Conservation (phyloP, 2,329 filamentous ascomycete species). For the Claviceps sp. region DNA sequence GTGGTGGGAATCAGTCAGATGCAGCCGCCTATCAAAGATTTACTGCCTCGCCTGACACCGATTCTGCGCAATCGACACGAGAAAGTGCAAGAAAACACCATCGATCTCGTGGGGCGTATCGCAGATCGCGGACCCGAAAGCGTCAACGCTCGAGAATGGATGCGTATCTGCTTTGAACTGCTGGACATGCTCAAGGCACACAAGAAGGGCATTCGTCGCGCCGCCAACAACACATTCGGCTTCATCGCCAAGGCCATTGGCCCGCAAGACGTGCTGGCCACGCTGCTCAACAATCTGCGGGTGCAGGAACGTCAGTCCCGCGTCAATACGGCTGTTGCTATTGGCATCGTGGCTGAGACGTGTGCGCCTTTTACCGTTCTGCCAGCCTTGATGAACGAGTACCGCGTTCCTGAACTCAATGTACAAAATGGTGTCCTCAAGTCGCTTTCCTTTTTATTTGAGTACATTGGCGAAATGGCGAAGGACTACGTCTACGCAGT, state of each 20-base stretch:
- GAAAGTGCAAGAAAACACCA: conserved; percentile 98
- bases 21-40: conserved; percentile 94
- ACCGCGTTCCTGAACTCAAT: conserved; percentile 93
- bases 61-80: conserved; percentile 97
- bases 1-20: conserved; percentile 96
- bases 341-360: conserved; percentile 96
- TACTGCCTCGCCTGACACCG: conserved; percentile 89
- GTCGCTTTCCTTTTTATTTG: conserved; percentile 90
- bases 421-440: conserved; percentile 98
- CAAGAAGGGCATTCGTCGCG: conserved; percentile 96
- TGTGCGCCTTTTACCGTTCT: conserved; percentile 97
- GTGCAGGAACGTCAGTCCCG: conserved; percentile 96
- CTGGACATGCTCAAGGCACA: conserved; percentile 99
- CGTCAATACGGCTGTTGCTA: conserved; percentile 96
- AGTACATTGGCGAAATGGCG: conserved; percentile 99
- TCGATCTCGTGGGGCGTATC: conserved; percentile 94
- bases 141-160: conserved; percentile 96
- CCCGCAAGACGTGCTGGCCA: conserved; percentile 91
- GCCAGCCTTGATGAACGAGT: conserved; percentile 98
- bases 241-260: conserved; percentile 99
- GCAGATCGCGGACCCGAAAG: conserved; percentile 93
- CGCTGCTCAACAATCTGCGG: conserved; percentile 87
- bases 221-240: conserved; percentile 98
- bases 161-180: conserved; percentile 98
- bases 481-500: conserved; percentile 99